phyloP scores from a whole-genome alignment of 768 basidiomycete species.

The Leccinum subgranulosum region DNA sequence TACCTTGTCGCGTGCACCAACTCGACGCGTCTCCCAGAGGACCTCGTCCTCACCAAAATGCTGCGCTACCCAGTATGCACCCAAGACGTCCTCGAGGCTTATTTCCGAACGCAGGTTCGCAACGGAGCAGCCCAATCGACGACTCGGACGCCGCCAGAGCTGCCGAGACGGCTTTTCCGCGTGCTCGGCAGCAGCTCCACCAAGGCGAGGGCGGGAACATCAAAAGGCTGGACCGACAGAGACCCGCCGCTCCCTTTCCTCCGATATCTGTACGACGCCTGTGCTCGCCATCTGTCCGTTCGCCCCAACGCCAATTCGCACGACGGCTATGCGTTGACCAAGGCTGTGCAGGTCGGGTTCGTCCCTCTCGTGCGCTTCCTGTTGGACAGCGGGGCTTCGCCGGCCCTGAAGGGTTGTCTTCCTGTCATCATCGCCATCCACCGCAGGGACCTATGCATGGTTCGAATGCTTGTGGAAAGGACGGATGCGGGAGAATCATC shows the following conservation, averaged over 20 bases:
- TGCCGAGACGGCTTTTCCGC: slow-evolving; percentile 71
- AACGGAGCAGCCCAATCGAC: background rate
- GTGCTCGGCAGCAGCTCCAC: slow-evolving; percentile 35
- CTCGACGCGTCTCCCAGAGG: slow-evolving; percentile 12
- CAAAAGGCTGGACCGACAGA: slow-evolving; percentile 39
- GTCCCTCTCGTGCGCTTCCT: slow-evolving; percentile 67
- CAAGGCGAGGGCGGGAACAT: no score
- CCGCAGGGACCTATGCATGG: slow-evolving; percentile 60
- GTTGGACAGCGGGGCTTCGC: slow-evolving; percentile 70
- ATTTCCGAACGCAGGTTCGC: slow-evolving; percentile 32
- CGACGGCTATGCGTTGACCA: slow-evolving; percentile 78
- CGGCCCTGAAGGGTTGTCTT: slow-evolving; percentile 55
- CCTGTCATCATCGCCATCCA: slow-evolving; percentile 75
- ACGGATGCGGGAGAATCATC: slow-evolving; percentile 24
- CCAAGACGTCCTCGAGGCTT: slow-evolving; percentile 41
- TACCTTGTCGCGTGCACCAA: slow-evolving; percentile 51
- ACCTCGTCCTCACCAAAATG: slow-evolving; percentile 39
- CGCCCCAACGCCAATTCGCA: slow-evolving; percentile 59
- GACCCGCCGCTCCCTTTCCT: slow-evolving; percentile 67
- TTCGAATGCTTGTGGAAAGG: slow-evolving; percentile 77
- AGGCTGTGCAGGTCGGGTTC: slow-evolving; percentile 68
- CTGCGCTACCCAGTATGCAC: slow-evolving; percentile 44
- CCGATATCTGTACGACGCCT: slow-evolving; percentile 44
- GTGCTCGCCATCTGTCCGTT: slow-evolving; percentile 36
- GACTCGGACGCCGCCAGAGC: slow-evolving; percentile 39